Evolutionary conservation across 2,329 filamentous ascomycete species (phyloP).

Genomic region (Knufia fluminis): DNA sequence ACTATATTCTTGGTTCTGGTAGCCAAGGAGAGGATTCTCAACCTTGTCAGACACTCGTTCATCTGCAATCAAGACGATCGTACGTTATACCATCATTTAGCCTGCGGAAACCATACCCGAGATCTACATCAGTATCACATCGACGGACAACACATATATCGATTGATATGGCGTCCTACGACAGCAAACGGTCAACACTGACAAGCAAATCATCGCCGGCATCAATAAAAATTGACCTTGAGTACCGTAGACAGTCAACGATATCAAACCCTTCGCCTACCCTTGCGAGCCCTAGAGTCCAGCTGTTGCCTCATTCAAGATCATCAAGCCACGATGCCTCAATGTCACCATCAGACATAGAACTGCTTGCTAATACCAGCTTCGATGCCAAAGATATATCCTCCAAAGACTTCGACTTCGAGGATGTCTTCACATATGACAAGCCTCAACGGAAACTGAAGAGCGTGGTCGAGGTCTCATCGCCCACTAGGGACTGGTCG

Average conservation of each 20-base stretch:
- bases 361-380: conserved; percentile 16
- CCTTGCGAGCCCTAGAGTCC: conserved; percentile 17
- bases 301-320: conserved; percentile 20
- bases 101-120: neutral
- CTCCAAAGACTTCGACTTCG: conserved; percentile 23
- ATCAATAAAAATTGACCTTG: conserved; percentile 7
- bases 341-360: conserved; percentile 17
- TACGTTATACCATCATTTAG: too few species aligned
- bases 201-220: conserved; percentile 13
- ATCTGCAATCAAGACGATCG: too few species aligned
- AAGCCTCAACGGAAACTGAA: conserved; percentile 20
- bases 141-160: too few species aligned
- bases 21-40: too few species aligned
- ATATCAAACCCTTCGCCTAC: conserved; percentile 8
- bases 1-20: too few species aligned
- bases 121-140: neutral
- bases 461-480: conserved; percentile 21
- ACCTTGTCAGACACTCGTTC: too few species aligned
- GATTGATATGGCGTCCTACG: conserved; percentile 13
- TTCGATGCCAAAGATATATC: conserved; percentile 22
- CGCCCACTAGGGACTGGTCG: conserved; percentile 21
- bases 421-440: conserved; percentile 24
- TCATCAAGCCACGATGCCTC: conserved; percentile 20
- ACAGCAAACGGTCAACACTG: conserved; percentile 11
- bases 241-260: conserved; percentile 3